Percentiles rank a stretch among this genome's conserved stretches.
Evolutionary conservation across 495 filamentous ascomycete genomes (phyloP).

Genomic region (Parathielavia appendiculata): DNA sequence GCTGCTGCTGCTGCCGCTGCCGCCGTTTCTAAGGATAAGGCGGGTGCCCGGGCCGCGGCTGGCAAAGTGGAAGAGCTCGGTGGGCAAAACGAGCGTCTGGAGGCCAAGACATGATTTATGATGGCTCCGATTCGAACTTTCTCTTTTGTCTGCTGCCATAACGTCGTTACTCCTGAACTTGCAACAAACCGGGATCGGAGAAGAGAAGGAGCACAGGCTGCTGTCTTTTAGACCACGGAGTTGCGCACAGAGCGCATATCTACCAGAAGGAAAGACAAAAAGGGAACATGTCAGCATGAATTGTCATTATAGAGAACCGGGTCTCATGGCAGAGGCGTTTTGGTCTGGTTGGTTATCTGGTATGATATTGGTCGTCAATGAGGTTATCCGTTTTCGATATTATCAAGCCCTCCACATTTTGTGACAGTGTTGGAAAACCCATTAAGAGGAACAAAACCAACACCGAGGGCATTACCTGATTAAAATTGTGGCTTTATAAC

Average conservation of each 20-base stretch:
- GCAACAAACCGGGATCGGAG: not conserved
- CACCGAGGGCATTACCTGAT: no score
- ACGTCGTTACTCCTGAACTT: not conserved
- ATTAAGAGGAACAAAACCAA: no score
- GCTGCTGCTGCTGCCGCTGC: conserved; percentile 15
- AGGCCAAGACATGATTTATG: conserved; percentile 11
- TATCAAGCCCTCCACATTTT: no score
- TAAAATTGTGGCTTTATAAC: no score
- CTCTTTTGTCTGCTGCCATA: not conserved
- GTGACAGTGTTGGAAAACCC: no score
- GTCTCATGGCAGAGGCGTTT: conserved; percentile 27
- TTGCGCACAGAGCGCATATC: conserved; percentile 10
- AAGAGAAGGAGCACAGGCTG: not conserved
- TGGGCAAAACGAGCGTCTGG: not conserved
- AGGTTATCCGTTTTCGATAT: not conserved
- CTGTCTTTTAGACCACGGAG: not conserved
- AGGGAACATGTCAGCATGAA: conserved; percentile 12
- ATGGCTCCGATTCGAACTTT: not conserved
- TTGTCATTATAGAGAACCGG: conserved; percentile 15
- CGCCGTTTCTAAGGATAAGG: conserved; percentile 15
- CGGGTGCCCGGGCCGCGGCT: not conserved
- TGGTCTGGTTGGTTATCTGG: conserved; percentile 10
- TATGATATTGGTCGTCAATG: conserved; percentile 14
- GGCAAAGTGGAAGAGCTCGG: conserved; percentile 2
- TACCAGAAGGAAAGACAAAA: conserved; percentile 18